These are phyloP conservation scores for Cryphonectria naterciae DNA, from an alignment of 2,329 filamentous ascomycete genomes.

Conservation along the genomic window DNA sequence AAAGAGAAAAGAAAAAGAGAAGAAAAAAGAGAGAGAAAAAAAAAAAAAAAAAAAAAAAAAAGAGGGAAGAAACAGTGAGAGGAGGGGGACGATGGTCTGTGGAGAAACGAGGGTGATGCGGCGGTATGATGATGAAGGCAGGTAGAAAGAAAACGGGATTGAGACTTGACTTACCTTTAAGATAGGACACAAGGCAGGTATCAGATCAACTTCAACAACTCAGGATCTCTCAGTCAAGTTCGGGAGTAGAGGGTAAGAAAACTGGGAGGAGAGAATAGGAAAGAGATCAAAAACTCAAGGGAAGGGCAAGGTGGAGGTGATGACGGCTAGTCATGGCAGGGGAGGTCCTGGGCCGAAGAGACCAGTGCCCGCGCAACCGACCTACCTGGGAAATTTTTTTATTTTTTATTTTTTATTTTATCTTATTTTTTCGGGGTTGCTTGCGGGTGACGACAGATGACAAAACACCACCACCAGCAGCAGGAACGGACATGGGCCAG, in stretches of 20 bases:
- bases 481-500: background rate
- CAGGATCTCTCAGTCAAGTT: background rate
- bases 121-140: background rate
- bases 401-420: too few species aligned
- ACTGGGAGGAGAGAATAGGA: background rate
- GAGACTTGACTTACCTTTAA: background rate
- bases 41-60: too few species aligned
- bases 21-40: too few species aligned
- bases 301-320: conserved; percentile 1
- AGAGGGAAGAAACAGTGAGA: background rate
- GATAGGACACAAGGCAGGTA: background rate
- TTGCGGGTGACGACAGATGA: conserved; percentile 5
- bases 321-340: conserved; percentile 2
- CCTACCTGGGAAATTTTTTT: background rate
- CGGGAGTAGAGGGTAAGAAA: background rate
- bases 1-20: too few species aligned
- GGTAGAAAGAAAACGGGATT: background rate
- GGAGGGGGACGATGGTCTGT: background rate
- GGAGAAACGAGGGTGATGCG: background rate
- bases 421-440: background rate
- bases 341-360: background rate
- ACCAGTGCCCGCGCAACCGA: background rate
- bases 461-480: background rate
- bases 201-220: background rate
- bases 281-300: background rate